Conservation (phyloP, 148 eudicot species). For the Selenicereus undatus region DNA sequence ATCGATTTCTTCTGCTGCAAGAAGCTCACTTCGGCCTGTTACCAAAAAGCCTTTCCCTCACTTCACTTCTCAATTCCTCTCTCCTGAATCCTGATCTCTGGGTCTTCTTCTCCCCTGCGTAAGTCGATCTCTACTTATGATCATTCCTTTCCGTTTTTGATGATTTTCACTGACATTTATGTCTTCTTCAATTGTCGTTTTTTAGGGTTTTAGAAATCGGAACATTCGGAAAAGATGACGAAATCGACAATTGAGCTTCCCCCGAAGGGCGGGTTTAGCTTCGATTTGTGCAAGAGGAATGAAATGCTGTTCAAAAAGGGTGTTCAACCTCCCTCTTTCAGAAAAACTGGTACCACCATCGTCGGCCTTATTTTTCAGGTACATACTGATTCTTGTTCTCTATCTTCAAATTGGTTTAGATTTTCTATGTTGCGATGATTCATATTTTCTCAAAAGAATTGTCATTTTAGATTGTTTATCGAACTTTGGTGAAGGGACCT, state of each 20-base stretch:
- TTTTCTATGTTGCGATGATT: not conserved
- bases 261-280: conserved; percentile 63
- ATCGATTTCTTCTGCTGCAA: conserved; percentile 28
- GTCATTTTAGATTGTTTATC: not conserved
- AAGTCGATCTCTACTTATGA: not conserved
- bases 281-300: conserved; percentile 70
- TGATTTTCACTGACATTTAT: not conserved
- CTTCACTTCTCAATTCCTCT: not conserved
- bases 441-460: not conserved
- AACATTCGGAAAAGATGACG: conserved; percentile 30
- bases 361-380: conserved; percentile 79
- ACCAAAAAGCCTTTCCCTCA: not conserved
- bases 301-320: conserved; percentile 68
- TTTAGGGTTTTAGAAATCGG: conserved; percentile 20
- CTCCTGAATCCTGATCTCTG: not conserved
- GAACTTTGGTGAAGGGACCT: not conserved
- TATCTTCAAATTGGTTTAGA: not conserved
- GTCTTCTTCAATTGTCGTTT: not conserved
- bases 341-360: conserved; percentile 82
- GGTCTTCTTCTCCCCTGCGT: not conserved
- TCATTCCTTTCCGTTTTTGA: not conserved
- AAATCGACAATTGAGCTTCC: conserved; percentile 46
- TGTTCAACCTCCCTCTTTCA: conserved; percentile 41
- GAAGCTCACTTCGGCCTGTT: not conserved
- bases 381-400: not conserved